Percentiles rank a stretch among this genome's conserved stretches.
These are phyloP conservation scores for Aspergillus eucalypticola DNA, from an alignment of 2,329 filamentous ascomycete species.

Conservation along the genomic window DNA sequence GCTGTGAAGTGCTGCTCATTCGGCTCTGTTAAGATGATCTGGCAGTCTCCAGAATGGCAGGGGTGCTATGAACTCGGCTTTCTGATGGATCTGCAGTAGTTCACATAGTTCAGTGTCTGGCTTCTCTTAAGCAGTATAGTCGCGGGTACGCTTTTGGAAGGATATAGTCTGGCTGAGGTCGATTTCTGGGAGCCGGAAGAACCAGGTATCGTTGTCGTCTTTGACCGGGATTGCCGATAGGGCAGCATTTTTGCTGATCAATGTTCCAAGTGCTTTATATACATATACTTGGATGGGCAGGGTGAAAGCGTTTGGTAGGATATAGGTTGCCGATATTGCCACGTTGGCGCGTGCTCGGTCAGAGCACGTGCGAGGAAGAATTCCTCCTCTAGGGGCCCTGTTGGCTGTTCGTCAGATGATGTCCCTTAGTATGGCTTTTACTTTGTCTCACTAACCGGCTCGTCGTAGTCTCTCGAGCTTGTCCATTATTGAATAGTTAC, in stretches of 20 bases:
- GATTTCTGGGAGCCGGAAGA: slow-evolving; percentile 46
- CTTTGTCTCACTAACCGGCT: slow-evolving; percentile 26
- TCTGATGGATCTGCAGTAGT: slow-evolving; percentile 45
- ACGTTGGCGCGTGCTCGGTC: slow-evolving; percentile 47
- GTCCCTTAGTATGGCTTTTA: too few relatives aligned
- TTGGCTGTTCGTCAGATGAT: neutral
- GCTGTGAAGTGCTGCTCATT: slow-evolving; percentile 42
- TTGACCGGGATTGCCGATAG: slow-evolving; percentile 48
- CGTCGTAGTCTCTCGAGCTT: slow-evolving; percentile 21
- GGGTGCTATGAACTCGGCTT: slow-evolving; percentile 37
- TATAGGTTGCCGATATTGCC: slow-evolving; percentile 43
- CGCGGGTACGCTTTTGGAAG: slow-evolving; percentile 33
- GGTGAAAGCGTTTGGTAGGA: slow-evolving; percentile 25
- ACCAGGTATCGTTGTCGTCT: slow-evolving; percentile 43
- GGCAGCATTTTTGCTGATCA: slow-evolving; percentile 45
- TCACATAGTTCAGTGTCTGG: slow-evolving; percentile 44
- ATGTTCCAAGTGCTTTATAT: slow-evolving; percentile 37
- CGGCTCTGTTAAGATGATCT: slow-evolving; percentile 36
- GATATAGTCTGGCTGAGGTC: slow-evolving; percentile 42
- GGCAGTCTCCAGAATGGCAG: slow-evolving; percentile 51
- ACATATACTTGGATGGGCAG: slow-evolving; percentile 34
- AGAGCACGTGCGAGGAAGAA: slow-evolving; percentile 47
- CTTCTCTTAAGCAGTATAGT: slow-evolving; percentile 19
- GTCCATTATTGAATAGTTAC: too few relatives aligned
- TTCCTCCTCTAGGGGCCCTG: slow-evolving; percentile 49